Evolutionary conservation across 1,284 basidiomycete species (phyloP).

Genomic region (Testicularia cyperi): DNA sequence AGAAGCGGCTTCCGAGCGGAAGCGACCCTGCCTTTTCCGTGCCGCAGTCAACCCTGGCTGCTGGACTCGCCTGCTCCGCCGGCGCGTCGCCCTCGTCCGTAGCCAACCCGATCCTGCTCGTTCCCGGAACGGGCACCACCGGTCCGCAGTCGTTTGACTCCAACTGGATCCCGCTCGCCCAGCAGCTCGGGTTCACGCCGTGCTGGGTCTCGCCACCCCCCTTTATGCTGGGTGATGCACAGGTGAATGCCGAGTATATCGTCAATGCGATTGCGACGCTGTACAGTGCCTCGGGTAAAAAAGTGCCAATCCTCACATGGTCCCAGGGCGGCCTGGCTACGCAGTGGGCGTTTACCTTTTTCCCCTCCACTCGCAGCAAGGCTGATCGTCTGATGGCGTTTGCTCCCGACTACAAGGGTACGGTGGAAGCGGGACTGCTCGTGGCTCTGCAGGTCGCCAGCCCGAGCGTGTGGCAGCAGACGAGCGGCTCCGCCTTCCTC

Average conservation of each 20-base stretch:
- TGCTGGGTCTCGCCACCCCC: slow-evolving; percentile 31
- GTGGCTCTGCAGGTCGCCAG: neutral
- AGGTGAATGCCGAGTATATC: slow-evolving; percentile 33
- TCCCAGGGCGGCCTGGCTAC: slow-evolving; percentile 19
- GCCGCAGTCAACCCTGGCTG: slow-evolving; percentile 6
- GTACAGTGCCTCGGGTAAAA: slow-evolving; percentile 2
- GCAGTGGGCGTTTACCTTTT: slow-evolving; percentile 28
- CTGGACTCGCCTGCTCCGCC: slow-evolving; percentile 5
- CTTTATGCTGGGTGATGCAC: slow-evolving; percentile 29
- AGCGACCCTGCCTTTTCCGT: slow-evolving; percentile 11
- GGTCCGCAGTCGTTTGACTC: slow-evolving; percentile 20
- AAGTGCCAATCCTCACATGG: slow-evolving; percentile 31
- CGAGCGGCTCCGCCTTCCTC: slow-evolving; percentile 2
- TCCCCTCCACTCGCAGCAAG: slow-evolving; percentile 16
- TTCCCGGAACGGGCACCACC: slow-evolving; percentile 23
- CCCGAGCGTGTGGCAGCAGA: slow-evolving; percentile 29
- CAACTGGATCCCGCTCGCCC: slow-evolving; percentile 26
- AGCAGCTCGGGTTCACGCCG: slow-evolving; percentile 13
- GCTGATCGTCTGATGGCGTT: slow-evolving; percentile 21
- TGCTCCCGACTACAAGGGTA: slow-evolving; percentile 32
- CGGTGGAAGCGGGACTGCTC: slow-evolving; percentile 4
- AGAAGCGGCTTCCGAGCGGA: slow-evolving; percentile 13
- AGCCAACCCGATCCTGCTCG: slow-evolving; percentile 25
- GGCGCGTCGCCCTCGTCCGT: slow-evolving; percentile 21
- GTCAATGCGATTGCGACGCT: slow-evolving; percentile 25